These are phyloP conservation scores for Claviceps sorghi DNA, from an alignment of 2,329 filamentous ascomycete genomes.

Conservation along the genomic window DNA sequence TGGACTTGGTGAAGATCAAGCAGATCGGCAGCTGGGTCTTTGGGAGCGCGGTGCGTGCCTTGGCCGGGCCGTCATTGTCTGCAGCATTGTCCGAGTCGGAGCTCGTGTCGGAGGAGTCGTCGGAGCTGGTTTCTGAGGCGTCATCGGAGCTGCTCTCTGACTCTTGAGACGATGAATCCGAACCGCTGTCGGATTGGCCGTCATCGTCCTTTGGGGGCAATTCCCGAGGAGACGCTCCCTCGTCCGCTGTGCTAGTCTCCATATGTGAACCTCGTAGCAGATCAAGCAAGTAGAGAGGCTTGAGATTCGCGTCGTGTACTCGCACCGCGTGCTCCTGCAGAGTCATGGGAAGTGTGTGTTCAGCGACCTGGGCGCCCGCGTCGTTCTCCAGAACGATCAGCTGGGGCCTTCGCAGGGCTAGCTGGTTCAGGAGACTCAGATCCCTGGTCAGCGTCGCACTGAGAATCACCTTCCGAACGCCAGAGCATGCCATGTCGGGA, in stretches of 20 bases:
- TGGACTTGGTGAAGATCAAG: constrained; percentile 82
- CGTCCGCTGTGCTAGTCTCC: constrained; percentile 10
- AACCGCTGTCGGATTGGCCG: background rate
- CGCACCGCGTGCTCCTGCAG: constrained; percentile 54
- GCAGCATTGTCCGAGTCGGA: constrained; percentile 15
- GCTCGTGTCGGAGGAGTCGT: constrained; percentile 19
- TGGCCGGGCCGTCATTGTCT: background rate
- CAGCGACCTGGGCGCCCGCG: constrained; percentile 29
- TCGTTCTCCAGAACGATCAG: constrained; percentile 58
- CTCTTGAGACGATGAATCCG: constrained; percentile 8
- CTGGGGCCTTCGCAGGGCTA: constrained; percentile 59
- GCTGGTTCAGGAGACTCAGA: constrained; percentile 58
- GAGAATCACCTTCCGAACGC: constrained; percentile 66
- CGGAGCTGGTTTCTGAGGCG: constrained; percentile 20
- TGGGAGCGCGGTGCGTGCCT: background rate
- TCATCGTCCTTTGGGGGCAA: background rate
- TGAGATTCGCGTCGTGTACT: constrained; percentile 53
- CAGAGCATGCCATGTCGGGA: constrained; percentile 34
- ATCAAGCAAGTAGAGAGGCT: constrained; percentile 74
- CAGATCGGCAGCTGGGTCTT: constrained; percentile 28
- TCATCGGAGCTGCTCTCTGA: constrained; percentile 18
- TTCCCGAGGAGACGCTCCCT: background rate
- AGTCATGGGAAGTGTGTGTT: constrained; percentile 43
- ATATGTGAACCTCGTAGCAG: constrained; percentile 48
- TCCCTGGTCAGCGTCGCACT: constrained; percentile 89